Evolutionary conservation across 176 grass and related monocot species (phyloP).

Genomic region (Carex kokanica): DNA sequence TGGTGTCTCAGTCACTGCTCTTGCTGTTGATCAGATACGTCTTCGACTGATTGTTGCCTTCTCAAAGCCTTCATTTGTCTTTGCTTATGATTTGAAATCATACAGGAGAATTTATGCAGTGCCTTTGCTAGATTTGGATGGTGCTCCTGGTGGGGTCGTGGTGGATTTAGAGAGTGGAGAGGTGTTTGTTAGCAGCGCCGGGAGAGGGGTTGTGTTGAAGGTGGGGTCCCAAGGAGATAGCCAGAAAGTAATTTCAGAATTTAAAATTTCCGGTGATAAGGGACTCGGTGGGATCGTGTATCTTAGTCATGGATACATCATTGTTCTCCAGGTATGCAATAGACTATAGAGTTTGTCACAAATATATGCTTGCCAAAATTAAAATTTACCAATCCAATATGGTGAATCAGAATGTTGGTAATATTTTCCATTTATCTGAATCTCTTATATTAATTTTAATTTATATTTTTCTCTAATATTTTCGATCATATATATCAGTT

Average conservation of each 20-base stretch:
- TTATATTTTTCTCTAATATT: too few relatives aligned
- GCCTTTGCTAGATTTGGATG: slow-evolving; percentile 25
- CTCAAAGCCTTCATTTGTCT: slow-evolving; percentile 28
- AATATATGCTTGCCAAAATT: too few relatives aligned
- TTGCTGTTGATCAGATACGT: slow-evolving; percentile 46
- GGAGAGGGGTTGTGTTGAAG: slow-evolving; percentile 31
- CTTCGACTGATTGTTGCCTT: slow-evolving; percentile 55
- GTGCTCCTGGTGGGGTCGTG: slow-evolving; percentile 24
- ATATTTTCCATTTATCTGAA: too few relatives aligned
- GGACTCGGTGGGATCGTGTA: slow-evolving; percentile 28
- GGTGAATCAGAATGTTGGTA: too few relatives aligned
- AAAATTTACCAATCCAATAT: too few relatives aligned
- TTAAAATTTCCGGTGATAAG: neutral
- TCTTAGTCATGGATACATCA: slow-evolving; percentile 49
- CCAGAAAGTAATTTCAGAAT: neutral
- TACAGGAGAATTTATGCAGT: slow-evolving; percentile 39
- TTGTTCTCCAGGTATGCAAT: slow-evolving; percentile 27
- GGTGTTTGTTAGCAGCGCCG: slow-evolving; percentile 46
- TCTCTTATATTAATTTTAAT: too few relatives aligned
- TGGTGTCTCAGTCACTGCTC: neutral
- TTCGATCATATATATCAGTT: too few relatives aligned
- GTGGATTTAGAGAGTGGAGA: slow-evolving; percentile 45
- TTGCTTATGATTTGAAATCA: slow-evolving; percentile 59
- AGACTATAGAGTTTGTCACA: too few relatives aligned
- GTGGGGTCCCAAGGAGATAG: slow-evolving; percentile 21